Evolutionary conservation across 371 early-diverging fungal genomes (phyloP), one percentile per base, ranked within the genome.

Genomic region (Synchytrium microbalum): DNA sequence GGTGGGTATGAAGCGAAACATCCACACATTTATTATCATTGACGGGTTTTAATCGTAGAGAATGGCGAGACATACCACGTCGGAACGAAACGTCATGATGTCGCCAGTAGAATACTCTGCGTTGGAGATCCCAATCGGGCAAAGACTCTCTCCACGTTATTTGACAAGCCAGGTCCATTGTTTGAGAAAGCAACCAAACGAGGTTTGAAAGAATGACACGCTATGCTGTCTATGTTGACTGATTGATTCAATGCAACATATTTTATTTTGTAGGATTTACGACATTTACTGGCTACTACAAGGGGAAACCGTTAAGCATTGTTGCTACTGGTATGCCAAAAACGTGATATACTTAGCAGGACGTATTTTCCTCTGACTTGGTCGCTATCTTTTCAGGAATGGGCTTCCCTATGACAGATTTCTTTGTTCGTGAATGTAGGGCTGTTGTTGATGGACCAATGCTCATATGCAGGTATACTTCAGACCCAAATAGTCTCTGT

Each of bases 401-500:
- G 88, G 96, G 96, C 33, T 73, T 83, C 10, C 71, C 89, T 1
- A 93, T 92, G 92, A 91, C 92, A 89, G 96, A 96, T 72, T 92
- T 96, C 66, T 88, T 95, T 66, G 85, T 96, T 16, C 84, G 97
- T 27, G 97, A 96, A 72, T 79, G 85, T 27, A 84, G 97, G 51
- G 90, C 90, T 30, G 86, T 91, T 33, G 88, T 89, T 0, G 76
- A 84, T 29, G 97, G 97, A 0, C 88, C 89, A 3, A 69, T 96
- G 75, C 71, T 80, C 23, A 87, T 96, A 31, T 80, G 92, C 59
- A 79, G 96, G 32, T 72, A 29, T 53, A 53, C 27, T 8, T 3
- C 30, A 16, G 51, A 60, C 14, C n/a, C 38, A 14, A 23, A 1
- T 1, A 1, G 33, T 19, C 1, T 29, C n/a, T n/a, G n/a, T n/a